phyloP scores from a whole-genome alignment of 2,329 filamentous ascomycete genomes.

The Hymenoscyphus fraxineus region DNA sequence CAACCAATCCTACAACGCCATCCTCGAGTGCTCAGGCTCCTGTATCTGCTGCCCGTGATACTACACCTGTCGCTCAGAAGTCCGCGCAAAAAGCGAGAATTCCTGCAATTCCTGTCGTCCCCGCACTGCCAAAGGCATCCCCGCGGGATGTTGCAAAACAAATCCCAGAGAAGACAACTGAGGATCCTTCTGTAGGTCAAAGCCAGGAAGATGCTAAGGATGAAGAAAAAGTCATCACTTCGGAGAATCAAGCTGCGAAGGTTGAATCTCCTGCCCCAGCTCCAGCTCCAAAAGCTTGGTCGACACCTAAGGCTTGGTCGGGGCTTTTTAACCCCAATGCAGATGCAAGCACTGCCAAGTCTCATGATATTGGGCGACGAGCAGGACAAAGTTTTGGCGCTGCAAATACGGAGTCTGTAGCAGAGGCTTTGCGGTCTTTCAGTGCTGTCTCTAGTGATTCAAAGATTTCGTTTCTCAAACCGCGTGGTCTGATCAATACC shows the following conservation, averaged over 20 bases:
- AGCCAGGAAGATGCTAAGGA: constrained; percentile 7
- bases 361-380: constrained; percentile 32
- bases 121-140: constrained; percentile 39
- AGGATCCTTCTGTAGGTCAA: constrained; percentile 15
- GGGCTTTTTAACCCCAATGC: constrained; percentile 58
- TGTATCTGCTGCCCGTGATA: constrained; percentile 21
- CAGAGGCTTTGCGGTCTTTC: constrained; percentile 73
- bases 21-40: constrained; percentile 42
- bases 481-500: constrained; percentile 89
- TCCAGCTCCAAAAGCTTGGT: constrained; percentile 38
- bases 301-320: constrained; percentile 62
- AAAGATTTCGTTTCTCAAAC: constrained; percentile 81
- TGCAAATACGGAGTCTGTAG: constrained; percentile 59
- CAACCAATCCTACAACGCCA: constrained; percentile 52
- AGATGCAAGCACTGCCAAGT: constrained; percentile 32
- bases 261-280: constrained; percentile 40
- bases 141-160: constrained; percentile 33
- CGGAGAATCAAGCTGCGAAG: constrained; percentile 13
- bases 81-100: constrained; percentile 35
- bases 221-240: constrained; percentile 12
- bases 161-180: constrained; percentile 16
- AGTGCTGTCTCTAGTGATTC: constrained; percentile 52
- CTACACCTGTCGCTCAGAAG: constrained; percentile 27
- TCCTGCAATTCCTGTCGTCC: constrained; percentile 48
- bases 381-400: constrained; percentile 40